These are phyloP conservation scores for Fusarium fujikuroi DNA, from an alignment of 2,329 filamentous ascomycete species.

Conservation along the genomic window DNA sequence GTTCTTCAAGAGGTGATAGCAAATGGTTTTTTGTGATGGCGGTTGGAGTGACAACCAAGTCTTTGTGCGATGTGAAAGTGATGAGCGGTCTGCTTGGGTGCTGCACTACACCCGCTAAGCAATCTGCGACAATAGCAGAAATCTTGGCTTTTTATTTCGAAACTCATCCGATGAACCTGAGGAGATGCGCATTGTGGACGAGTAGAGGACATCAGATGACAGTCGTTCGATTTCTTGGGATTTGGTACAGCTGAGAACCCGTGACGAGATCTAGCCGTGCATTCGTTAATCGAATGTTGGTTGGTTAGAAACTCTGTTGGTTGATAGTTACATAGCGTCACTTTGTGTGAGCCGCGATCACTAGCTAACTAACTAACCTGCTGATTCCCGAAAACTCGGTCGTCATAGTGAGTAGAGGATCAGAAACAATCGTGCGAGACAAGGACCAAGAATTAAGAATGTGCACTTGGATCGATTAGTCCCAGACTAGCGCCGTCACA, in stretches of 20 bases:
- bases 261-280: constrained; percentile 27
- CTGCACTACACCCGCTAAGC: constrained; percentile 7
- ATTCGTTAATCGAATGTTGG: not conserved
- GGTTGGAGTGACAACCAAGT: constrained; percentile 9
- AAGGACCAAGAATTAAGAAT: constrained; percentile 7
- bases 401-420: not conserved
- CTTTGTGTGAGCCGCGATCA: constrained; percentile 2
- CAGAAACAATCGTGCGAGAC: constrained; percentile 3
- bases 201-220: constrained; percentile 21
- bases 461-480: constrained; percentile 12
- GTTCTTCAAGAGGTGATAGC: not conserved
- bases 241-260: constrained; percentile 14
- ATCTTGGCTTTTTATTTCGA: constrained; percentile 14
- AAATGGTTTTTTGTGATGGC: not conserved
- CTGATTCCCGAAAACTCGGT: constrained; percentile 18
- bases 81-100: constrained; percentile 23
- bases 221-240: constrained; percentile 33
- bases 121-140: constrained; percentile 31
- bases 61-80: constrained; percentile 7
- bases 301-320: not conserved
- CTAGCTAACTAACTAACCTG: not conserved
- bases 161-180: constrained; percentile 10
- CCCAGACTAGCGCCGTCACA: constrained; percentile 44
- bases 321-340: not conserved
- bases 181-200: constrained; percentile 1